Percentiles rank a stretch among this genome's conserved stretches.
phyloP scores from a whole-genome alignment of 495 filamentous ascomycete genomes.

The Xylaria intraflava region DNA sequence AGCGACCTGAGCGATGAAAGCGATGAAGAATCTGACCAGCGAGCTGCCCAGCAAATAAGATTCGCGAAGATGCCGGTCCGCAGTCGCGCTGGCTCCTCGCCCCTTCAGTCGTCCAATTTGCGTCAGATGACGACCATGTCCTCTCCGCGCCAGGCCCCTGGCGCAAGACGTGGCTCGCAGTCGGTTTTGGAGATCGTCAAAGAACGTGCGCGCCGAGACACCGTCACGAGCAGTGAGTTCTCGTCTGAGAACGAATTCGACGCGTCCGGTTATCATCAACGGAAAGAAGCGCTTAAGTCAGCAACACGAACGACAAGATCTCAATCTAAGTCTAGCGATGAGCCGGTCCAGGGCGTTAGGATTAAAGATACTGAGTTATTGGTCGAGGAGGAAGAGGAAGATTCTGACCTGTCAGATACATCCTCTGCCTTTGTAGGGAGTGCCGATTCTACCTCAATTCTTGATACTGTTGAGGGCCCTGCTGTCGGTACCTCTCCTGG shows the following conservation, averaged over 20 bases:
- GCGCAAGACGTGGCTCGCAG: constrained; percentile 60
- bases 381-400: constrained; percentile 48
- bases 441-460: constrained; percentile 48
- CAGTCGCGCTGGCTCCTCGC: constrained; percentile 78
- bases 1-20: constrained; percentile 95
- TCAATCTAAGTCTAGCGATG: constrained; percentile 39
- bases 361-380: constrained; percentile 50
- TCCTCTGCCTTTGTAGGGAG: constrained; percentile 48
- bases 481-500: constrained; percentile 40
- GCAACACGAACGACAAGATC: constrained; percentile 30
- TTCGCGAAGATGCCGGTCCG: constrained; percentile 93
- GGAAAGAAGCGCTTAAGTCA: constrained; percentile 43
- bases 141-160: constrained; percentile 26
- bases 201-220: constrained; percentile 71
- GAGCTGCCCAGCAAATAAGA: constrained; percentile 73
- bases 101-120: constrained; percentile 57
- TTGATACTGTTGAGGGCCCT: constrained; percentile 44
- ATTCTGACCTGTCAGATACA: constrained; percentile 51
- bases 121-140: constrained; percentile 36
- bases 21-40: constrained; percentile 75
- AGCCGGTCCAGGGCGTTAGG: constrained; percentile 35
- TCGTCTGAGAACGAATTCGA: constrained; percentile 87
- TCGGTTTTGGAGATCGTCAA: constrained; percentile 68
- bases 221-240: constrained; percentile 84
- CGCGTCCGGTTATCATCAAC: constrained; percentile 54